phyloP scores from a whole-genome alignment of 2,329 filamentous ascomycete genomes.

The Thielaviopsis populi region DNA sequence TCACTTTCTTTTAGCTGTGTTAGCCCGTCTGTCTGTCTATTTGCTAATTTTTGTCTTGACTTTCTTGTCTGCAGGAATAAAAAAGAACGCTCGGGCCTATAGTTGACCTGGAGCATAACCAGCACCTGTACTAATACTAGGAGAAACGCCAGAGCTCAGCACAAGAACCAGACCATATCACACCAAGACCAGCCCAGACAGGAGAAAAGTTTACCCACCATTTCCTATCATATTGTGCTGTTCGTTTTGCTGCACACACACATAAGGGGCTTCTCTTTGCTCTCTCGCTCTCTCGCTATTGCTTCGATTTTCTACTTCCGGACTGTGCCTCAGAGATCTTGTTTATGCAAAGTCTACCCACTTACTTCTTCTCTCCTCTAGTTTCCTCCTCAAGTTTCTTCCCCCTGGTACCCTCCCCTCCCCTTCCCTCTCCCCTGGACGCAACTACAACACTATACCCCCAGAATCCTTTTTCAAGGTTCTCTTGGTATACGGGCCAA shows the following conservation, averaged over 20 bases:
- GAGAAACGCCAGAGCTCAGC: neutral
- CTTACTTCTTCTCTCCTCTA: neutral
- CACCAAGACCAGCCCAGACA: neutral
- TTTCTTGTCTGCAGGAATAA: neutral
- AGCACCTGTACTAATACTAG: neutral
- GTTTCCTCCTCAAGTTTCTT: neutral
- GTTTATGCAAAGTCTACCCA: neutral
- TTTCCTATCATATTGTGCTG: neutral
- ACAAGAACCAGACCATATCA: too few species aligned
- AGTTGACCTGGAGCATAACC: neutral
- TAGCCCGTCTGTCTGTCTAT: neutral
- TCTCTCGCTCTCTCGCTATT: neutral
- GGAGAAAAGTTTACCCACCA: neutral
- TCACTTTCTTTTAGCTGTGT: neutral
- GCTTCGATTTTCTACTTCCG: neutral
- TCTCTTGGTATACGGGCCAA: constrained; percentile 1
- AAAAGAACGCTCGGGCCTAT: neutral
- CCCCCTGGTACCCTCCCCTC: neutral
- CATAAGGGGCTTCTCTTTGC: neutral
- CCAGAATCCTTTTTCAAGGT: neutral
- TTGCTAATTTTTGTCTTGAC: neutral
- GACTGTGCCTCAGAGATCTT: neutral
- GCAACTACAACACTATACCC: neutral
- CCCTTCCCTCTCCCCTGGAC: neutral
- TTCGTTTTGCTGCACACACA: neutral